These are phyloP conservation scores for Pilatotrama ljubarskyi DNA, from an alignment of 768 basidiomycete genomes.

Conservation along the genomic window DNA sequence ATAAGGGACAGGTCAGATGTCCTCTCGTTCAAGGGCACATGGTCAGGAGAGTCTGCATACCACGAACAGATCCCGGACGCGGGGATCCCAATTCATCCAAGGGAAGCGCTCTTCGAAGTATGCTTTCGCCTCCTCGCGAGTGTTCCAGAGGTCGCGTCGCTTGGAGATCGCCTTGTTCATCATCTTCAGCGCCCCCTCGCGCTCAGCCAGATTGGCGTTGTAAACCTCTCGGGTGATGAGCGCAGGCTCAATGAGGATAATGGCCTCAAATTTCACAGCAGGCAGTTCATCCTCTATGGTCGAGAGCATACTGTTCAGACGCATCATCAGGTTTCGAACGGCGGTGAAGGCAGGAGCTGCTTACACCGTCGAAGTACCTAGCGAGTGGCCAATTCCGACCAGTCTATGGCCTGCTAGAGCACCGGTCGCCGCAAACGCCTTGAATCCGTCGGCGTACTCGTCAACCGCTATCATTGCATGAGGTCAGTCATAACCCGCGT, in stretches of 20 bases:
- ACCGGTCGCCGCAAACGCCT: conserved; percentile 1
- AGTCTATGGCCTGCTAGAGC: conserved; percentile 11
- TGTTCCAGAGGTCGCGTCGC: conserved; percentile 14
- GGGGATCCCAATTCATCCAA: conserved; percentile 15
- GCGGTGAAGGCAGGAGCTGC: neutral
- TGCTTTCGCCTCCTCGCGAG: conserved; percentile 2
- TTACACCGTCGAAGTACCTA: conserved; percentile 10
- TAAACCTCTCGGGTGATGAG: conserved; percentile 16
- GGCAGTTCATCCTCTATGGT: neutral
- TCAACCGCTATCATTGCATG: conserved; percentile 4
- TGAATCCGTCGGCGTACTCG: conserved; percentile 13
- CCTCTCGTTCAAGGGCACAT: neutral
- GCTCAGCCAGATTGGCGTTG: neutral
- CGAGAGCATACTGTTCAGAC: conserved; percentile 2
- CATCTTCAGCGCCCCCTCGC: conserved; percentile 1
- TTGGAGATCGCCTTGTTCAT: conserved; percentile 2
- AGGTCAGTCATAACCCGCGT: neutral
- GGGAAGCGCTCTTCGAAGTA: conserved; percentile 16
- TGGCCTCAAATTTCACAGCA: neutral
- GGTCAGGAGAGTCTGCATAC: neutral
- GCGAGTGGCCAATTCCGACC: conserved; percentile 18
- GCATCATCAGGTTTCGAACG: no score
- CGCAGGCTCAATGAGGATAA: conserved; percentile 15
- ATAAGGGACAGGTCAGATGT: no score
- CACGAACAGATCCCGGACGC: conserved; percentile 14